Percentiles rank a stretch among this genome's conserved stretches.
Conservation (phyloP, 129 eudicot genomes). For the Flaveria linearis region DNA sequence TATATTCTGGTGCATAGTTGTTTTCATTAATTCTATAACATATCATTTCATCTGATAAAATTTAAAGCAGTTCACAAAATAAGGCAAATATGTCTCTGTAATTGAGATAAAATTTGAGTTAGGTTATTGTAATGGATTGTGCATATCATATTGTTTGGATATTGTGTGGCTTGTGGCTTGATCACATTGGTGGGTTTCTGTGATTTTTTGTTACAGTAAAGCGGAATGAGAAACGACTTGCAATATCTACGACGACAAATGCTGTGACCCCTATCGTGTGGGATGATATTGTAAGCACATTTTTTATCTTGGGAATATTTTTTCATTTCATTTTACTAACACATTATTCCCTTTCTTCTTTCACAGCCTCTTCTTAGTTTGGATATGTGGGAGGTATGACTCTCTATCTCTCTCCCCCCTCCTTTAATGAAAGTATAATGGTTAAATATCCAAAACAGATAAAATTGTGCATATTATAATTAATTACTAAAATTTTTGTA, state of each 20-base stretch:
- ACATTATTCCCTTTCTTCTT: slow-evolving; percentile 26
- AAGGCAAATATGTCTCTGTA: not conserved
- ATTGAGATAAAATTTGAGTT: not conserved
- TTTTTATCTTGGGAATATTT: slow-evolving; percentile 13
- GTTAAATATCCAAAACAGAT: not conserved
- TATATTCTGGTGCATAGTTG: slow-evolving; percentile 1
- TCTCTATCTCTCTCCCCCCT: slow-evolving; percentile 28
- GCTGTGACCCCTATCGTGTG: slow-evolving; percentile 82
- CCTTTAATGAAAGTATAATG: no score
- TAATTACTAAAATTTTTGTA: not conserved
- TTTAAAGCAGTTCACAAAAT: not conserved
- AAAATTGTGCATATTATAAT: not conserved
- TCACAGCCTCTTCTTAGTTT: slow-evolving; percentile 82
- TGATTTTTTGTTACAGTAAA: slow-evolving; percentile 56
- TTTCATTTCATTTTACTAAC: slow-evolving; percentile 7
- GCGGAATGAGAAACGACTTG: slow-evolving; percentile 69
- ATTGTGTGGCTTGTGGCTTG: slow-evolving; percentile 6
- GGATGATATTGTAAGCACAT: slow-evolving; percentile 81
- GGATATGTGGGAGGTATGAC: slow-evolving; percentile 96
- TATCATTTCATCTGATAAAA: not conserved
- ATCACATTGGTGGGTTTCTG: slow-evolving; percentile 13
- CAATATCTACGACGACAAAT: slow-evolving; percentile 71
- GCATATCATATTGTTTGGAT: not conserved
- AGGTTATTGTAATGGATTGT: not conserved
- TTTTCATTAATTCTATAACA: not conserved